phyloP scores from a whole-genome alignment of 2,329 filamentous ascomycete genomes.

The Neonectria magnoliae region DNA sequence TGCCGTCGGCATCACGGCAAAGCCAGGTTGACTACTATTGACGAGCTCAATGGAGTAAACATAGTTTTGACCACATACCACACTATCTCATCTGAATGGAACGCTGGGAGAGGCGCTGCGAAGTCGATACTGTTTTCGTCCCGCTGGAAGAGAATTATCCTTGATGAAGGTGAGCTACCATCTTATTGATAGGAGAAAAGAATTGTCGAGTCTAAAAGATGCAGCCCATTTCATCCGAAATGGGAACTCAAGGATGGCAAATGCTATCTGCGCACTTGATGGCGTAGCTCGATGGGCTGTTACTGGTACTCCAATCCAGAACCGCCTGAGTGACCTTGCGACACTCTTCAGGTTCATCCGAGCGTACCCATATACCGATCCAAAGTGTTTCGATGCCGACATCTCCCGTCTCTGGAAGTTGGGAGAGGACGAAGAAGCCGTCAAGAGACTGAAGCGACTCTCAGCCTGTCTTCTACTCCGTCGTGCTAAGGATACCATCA shows the following conservation, averaged over 20 bases:
- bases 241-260: constrained; percentile 27
- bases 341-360: constrained; percentile 56
- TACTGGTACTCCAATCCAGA: constrained; percentile 61
- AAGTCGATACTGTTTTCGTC: constrained; percentile 45
- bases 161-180: constrained; percentile 28
- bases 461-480: constrained; percentile 52
- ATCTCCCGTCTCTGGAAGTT: constrained; percentile 50
- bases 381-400: constrained; percentile 25
- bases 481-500: constrained; percentile 50
- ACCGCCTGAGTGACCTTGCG: constrained; percentile 54
- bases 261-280: constrained; percentile 50
- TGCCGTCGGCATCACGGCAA: constrained; percentile 47
- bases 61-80: constrained; percentile 56
- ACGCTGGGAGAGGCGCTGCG: not conserved
- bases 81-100: constrained; percentile 51
- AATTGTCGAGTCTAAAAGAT: not conserved
- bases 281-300: constrained; percentile 56
- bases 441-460: constrained; percentile 52
- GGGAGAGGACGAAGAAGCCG: constrained; percentile 48
- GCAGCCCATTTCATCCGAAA: constrained; percentile 34
- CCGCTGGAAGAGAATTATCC: constrained; percentile 46
- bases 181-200: accelerated
- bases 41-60: constrained; percentile 28
- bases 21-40: constrained; percentile 18
- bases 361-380: constrained; percentile 50